A percentile compares a stretch with the other conserved stretches of the same genome.
Conservation (phyloP, 495 filamentous ascomycete species). For the Trypethelium eluteriae region DNA sequence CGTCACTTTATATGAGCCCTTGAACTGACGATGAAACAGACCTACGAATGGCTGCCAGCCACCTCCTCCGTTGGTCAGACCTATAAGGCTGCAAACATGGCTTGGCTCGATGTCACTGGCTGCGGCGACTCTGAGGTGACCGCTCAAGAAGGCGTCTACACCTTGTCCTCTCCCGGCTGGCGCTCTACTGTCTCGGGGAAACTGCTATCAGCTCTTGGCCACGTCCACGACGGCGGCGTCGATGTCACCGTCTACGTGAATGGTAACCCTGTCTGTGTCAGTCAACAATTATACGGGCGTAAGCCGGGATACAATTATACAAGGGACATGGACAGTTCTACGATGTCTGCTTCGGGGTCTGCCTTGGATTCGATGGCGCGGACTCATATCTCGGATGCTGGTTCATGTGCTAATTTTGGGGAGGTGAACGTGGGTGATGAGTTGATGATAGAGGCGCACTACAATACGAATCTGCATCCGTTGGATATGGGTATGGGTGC, state of each 20-base stretch:
- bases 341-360: background rate
- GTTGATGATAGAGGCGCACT: background rate
- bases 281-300: background rate
- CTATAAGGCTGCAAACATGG: conserved; percentile 6
- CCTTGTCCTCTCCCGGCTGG: conserved; percentile 1
- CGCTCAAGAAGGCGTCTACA: conserved; percentile 1
- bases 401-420: background rate
- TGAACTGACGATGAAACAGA: background rate
- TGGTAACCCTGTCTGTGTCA: background rate
- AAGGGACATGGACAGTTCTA: background rate
- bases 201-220: background rate
- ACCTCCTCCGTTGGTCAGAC: background rate
- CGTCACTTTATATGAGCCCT: background rate
- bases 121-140: conserved; percentile 5
- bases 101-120: conserved; percentile 1
- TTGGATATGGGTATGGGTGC: background rate
- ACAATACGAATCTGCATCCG: background rate
- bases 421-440: background rate
- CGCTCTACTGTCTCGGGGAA: background rate
- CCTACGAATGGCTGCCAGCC: background rate
- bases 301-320: background rate
- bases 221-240: background rate
- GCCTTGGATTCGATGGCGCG: background rate
- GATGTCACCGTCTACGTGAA: background rate
- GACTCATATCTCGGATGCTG: background rate